These are phyloP conservation scores for Flagelloscypha sp. DNA, from an alignment of 768 basidiomycete species.

Conservation along the genomic window DNA sequence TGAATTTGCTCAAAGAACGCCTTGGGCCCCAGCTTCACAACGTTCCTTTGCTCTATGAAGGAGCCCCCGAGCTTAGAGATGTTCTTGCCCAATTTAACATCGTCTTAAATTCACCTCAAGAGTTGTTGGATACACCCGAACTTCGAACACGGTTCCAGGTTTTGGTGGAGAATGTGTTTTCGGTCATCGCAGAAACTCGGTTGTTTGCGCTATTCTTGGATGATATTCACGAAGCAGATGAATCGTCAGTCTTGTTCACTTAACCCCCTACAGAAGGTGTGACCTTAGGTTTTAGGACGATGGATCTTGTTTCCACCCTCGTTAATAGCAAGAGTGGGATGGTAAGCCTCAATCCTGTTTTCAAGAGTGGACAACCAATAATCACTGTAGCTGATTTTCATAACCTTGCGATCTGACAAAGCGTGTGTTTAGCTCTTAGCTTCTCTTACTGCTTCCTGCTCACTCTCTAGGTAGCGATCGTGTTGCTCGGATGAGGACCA, in stretches of 20 bases:
- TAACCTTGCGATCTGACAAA: slow-evolving; percentile 51
- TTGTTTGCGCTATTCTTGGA: slow-evolving; percentile 66
- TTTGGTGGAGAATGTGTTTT: slow-evolving; percentile 61
- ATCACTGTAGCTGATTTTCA: slow-evolving; percentile 47
- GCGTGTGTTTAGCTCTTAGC: slow-evolving; percentile 24
- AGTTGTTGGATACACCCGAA: slow-evolving; percentile 49
- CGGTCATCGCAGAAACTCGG: slow-evolving; percentile 60
- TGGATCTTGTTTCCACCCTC: slow-evolving; percentile 59
- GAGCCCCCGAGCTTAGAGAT: slow-evolving; percentile 61
- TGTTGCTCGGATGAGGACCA: slow-evolving; percentile 42
- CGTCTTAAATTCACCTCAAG: slow-evolving; percentile 40
- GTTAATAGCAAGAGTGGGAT: slow-evolving; percentile 59
- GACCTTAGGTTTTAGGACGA: slow-evolving; percentile 31
- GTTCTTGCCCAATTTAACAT: slow-evolving; percentile 51
- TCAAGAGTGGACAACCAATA: slow-evolving; percentile 1
- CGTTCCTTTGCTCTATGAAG: slow-evolving; percentile 61
- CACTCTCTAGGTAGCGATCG: too few species aligned
- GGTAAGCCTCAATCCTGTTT: slow-evolving; percentile 26
- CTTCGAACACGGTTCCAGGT: slow-evolving; percentile 64
- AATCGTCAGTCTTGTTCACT: slow-evolving; percentile 36
- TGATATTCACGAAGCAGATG: slow-evolving; percentile 68
- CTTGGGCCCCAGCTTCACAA: slow-evolving; percentile 67
- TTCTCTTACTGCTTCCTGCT: neutral
- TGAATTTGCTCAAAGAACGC: slow-evolving; percentile 45
- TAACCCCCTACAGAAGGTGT: neutral